Percentiles rank a stretch among this genome's conserved stretches.
phyloP scores from a whole-genome alignment of 106 monocot species.

The Dioscorea dumetorum region DNA sequence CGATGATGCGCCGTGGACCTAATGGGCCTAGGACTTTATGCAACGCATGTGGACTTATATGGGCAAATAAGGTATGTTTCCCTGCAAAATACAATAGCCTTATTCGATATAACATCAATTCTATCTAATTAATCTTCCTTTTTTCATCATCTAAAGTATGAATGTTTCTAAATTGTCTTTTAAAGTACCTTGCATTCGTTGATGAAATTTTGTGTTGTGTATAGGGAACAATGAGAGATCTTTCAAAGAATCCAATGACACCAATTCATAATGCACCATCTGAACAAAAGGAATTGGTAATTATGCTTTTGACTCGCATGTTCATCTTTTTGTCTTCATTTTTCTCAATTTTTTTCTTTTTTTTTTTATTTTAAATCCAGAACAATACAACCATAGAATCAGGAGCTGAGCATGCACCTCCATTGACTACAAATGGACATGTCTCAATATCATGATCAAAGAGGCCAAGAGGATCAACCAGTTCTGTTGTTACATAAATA shows the following conservation, averaged over 20 bases:
- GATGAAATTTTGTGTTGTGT: not conserved
- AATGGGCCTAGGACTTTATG: conserved; percentile 70
- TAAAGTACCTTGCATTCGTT: not conserved
- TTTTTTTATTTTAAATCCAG: not conserved
- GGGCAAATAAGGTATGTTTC: conserved; percentile 62
- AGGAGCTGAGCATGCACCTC: not conserved
- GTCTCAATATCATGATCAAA: not conserved
- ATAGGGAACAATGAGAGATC: conserved; percentile 17
- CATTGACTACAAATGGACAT: not conserved
- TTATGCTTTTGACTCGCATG: no score
- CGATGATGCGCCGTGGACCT: conserved; percentile 78
- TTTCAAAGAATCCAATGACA: conserved; percentile 9
- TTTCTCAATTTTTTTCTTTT: not conserved
- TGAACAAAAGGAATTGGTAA: conserved; percentile 1
- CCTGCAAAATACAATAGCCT: no score
- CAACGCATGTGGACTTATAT: conserved; percentile 80
- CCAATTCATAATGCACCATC: not conserved
- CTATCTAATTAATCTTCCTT: not conserved
- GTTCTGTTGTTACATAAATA: no score
- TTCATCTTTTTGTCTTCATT: no score
- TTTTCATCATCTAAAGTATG: no score
- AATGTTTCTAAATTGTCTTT: not conserved
- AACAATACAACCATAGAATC: not conserved
- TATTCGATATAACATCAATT: no score
- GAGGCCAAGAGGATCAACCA: no score